These are phyloP conservation scores for Trypanosoma caninum DNA, from an alignment of 208 protist genomes.

Conservation along the genomic window DNA sequence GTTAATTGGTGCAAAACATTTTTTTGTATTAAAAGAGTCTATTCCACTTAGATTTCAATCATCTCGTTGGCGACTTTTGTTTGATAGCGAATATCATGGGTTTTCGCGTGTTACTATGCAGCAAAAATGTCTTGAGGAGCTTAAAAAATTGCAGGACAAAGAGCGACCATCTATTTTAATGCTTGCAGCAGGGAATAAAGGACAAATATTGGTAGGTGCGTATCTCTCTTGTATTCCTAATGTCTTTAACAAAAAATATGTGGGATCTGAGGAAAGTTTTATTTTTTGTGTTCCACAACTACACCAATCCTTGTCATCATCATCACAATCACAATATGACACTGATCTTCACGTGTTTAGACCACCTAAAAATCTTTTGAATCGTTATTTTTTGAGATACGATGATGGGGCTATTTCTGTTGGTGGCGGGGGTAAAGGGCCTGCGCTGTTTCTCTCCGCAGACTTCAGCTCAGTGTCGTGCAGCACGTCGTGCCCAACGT, in stretches of 20 bases:
- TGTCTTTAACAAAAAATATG: conserved; percentile 3
- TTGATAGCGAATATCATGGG: conserved; percentile 7
- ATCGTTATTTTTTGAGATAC: conserved; percentile 19
- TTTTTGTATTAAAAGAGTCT: conserved; percentile 5
- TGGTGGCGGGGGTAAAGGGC: conserved; percentile 21
- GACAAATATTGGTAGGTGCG: background rate
- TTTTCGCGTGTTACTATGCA: conserved; percentile 14
- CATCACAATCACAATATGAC: background rate
- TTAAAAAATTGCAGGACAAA: background rate
- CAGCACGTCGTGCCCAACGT: conserved; percentile 19
- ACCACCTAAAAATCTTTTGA: background rate
- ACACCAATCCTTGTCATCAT: background rate
- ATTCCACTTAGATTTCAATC: conserved; percentile 15
- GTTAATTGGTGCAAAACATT: background rate
- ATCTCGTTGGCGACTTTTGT: conserved; percentile 13
- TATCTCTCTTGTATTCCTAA: conserved; percentile 17
- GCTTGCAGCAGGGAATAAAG: conserved; percentile 1
- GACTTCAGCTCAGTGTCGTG: conserved; percentile 12
- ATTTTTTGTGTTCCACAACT: conserved; percentile 11
- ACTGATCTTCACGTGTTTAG: background rate
- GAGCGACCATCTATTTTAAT: conserved; percentile 13
- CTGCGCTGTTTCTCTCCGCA: conserved; percentile 5
- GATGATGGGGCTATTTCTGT: conserved; percentile 10
- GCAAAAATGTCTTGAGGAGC: background rate
- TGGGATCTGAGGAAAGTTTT: conserved; percentile 15